Evolutionary conservation across 2,329 filamentous ascomycete genomes (phyloP).

Genomic region (Colletotrichum lentis): DNA sequence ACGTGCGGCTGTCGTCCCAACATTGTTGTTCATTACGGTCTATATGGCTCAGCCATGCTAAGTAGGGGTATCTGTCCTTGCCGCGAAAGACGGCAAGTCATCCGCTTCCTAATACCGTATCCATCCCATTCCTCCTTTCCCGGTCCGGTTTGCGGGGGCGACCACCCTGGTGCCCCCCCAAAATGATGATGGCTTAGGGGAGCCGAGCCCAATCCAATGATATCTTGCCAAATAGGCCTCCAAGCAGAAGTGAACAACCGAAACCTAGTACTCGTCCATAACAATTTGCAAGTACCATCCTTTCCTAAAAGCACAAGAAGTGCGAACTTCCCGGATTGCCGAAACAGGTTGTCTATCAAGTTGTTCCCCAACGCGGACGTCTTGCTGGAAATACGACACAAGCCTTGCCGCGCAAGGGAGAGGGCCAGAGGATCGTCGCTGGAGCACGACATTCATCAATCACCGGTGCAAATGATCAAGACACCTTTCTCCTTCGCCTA

Average conservation of each 20-base stretch:
- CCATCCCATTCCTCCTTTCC: constrained; percentile 6
- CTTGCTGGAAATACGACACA: constrained; percentile 21
- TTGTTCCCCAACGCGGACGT: constrained; percentile 20
- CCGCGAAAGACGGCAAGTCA: constrained; percentile 5
- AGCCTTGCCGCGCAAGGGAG: background rate
- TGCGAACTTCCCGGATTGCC: constrained; percentile 35
- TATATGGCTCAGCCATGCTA: constrained; percentile 35
- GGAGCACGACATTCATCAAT: constrained; percentile 14
- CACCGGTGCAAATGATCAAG: constrained; percentile 44
- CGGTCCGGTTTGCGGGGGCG: background rate
- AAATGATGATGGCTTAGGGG: background rate
- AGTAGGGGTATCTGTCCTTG: constrained; percentile 33
- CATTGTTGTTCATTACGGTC: constrained; percentile 24
- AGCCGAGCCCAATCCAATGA: constrained; percentile 2
- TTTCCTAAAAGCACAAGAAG: constrained; percentile 35
- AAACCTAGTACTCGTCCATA: constrained; percentile 13
- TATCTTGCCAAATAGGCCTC: constrained; percentile 21
- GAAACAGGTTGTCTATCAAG: constrained; percentile 37
- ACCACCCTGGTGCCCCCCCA: background rate
- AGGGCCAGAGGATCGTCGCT: constrained; percentile 6
- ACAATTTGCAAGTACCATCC: constrained; percentile 27
- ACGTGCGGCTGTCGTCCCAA: constrained; percentile 22
- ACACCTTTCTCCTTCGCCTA: constrained; percentile 29
- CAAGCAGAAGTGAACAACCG: constrained; percentile 17
- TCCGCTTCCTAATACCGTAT: constrained; percentile 21